Percentiles rank a stretch among this genome's conserved stretches.
Conservation (phyloP, 352 stramenopile genomes). For the Phytophthora europaea region DNA sequence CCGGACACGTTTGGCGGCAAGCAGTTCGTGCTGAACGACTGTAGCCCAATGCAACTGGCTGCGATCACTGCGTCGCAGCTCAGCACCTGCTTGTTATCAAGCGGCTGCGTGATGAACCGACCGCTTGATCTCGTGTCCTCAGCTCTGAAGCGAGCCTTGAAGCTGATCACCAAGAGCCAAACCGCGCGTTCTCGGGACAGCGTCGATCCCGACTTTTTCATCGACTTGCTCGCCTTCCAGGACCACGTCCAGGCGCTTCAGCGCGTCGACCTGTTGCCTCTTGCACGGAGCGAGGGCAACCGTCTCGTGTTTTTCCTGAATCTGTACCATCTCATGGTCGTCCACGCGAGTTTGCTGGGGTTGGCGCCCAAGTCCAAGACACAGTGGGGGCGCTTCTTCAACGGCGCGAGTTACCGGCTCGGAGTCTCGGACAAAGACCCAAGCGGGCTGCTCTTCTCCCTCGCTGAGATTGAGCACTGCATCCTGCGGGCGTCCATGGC, state of each 20-base stretch:
- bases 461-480: conserved; percentile 69
- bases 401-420: conserved; percentile 60
- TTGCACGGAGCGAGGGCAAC: conserved; percentile 41
- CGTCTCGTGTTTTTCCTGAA: conserved; percentile 61
- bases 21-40: conserved; percentile 61
- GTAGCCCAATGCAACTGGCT: conserved; percentile 28
- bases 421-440: conserved; percentile 11
- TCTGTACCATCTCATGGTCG: conserved; percentile 60
- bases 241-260: conserved; percentile 47
- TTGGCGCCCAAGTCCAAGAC: conserved; percentile 57
- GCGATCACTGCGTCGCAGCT: background rate
- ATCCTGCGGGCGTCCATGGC: conserved; percentile 58
- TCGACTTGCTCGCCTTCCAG: conserved; percentile 50
- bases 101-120: background rate
- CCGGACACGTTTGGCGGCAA: conserved; percentile 17
- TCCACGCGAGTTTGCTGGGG: conserved; percentile 55
- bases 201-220: background rate
- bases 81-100: background rate
- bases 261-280: conserved; percentile 28
- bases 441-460: conserved; percentile 46
- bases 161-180: conserved; percentile 2
- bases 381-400: conserved; percentile 74
- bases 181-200: background rate
- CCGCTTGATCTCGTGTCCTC: conserved; percentile 14
- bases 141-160: conserved; percentile 8